These are phyloP conservation scores for Seiridium cupressi DNA, from an alignment of 2,329 filamentous ascomycete species.

Conservation along the genomic window DNA sequence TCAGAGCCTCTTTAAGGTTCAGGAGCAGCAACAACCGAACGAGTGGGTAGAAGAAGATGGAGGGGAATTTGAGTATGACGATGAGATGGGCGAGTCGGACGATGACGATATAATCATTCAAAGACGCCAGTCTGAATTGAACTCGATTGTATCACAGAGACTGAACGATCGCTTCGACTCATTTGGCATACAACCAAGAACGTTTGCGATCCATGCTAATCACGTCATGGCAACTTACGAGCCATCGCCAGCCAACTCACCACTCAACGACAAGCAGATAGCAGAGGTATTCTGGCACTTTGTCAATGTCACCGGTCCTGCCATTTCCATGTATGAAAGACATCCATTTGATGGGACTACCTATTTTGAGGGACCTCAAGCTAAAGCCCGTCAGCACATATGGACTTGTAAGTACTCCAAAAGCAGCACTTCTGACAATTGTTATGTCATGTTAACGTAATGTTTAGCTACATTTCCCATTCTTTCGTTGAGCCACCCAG, in stretches of 20 bases:
- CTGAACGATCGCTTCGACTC: conserved; percentile 35
- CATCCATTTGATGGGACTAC: conserved; percentile 71
- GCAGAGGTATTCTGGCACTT: conserved; percentile 89
- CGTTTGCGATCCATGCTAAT: conserved; percentile 47
- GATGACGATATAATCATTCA: conserved; percentile 44
- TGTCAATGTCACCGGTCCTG: conserved; percentile 82
- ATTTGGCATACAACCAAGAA: conserved; percentile 44
- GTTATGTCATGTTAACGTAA: background rate
- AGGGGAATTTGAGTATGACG: conserved; percentile 52
- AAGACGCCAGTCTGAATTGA: conserved; percentile 35
- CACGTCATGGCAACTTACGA: conserved; percentile 63
- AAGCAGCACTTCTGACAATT: background rate
- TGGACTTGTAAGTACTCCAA: conserved; percentile 44
- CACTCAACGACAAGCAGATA: conserved; percentile 76
- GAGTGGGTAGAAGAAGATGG: conserved; percentile 21
- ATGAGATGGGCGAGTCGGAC: conserved; percentile 60
- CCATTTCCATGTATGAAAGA: conserved; percentile 83
- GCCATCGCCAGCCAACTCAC: conserved; percentile 64
- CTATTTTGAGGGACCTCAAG: conserved; percentile 59
- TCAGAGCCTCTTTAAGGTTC: background rate
- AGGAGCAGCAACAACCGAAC: conserved; percentile 10
- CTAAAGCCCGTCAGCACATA: conserved; percentile 62
- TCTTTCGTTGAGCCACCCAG: conserved; percentile 80
- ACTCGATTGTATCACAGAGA: conserved; percentile 34
- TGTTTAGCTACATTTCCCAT: conserved; percentile 74